phyloP scores from a whole-genome alignment of 352 stramenopile species.

The Phytophthora fragariae region DNA sequence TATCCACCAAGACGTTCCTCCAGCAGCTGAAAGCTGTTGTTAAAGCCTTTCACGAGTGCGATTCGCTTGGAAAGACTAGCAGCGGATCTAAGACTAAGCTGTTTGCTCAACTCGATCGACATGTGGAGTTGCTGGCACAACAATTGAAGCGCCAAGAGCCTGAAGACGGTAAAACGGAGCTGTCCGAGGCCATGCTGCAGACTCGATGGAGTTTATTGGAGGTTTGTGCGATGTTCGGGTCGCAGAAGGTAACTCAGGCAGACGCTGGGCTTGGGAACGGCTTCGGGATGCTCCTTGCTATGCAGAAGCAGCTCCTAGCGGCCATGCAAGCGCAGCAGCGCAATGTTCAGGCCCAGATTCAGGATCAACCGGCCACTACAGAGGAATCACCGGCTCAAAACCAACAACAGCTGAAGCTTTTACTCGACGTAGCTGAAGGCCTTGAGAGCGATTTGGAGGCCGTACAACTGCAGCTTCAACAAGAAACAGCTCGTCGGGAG shows the following conservation, averaged over 20 bases:
- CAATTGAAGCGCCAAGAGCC: slow-evolving; percentile 55
- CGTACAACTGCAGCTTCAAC: slow-evolving; percentile 48
- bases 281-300: slow-evolving; percentile 46
- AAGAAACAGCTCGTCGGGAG: slow-evolving; percentile 58
- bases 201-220: slow-evolving; percentile 65
- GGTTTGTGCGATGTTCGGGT: slow-evolving; percentile 57
- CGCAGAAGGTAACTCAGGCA: slow-evolving; percentile 42
- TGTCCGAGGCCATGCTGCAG: slow-evolving; percentile 44
- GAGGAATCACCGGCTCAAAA: slow-evolving; percentile 26
- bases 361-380: slow-evolving; percentile 4
- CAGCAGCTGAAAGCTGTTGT: slow-evolving; percentile 62
- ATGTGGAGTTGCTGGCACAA: slow-evolving; percentile 55
- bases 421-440: slow-evolving; percentile 70
- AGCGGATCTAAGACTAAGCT: slow-evolving; percentile 35
- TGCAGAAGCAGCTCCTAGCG: slow-evolving; percentile 63
- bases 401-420: slow-evolving; percentile 61
- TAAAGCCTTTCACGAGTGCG: slow-evolving; percentile 52
- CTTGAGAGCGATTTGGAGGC: slow-evolving; percentile 69
- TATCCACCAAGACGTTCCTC: slow-evolving; percentile 55
- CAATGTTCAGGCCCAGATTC: slow-evolving; percentile 17
- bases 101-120: slow-evolving; percentile 63
- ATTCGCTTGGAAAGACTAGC: slow-evolving; percentile 18
- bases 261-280: slow-evolving; percentile 47
- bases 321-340: slow-evolving; percentile 44
- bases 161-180: slow-evolving; percentile 13